phyloP scores from a whole-genome alignment of 2,329 filamentous ascomycete species.

The Penicillium expansum region DNA sequence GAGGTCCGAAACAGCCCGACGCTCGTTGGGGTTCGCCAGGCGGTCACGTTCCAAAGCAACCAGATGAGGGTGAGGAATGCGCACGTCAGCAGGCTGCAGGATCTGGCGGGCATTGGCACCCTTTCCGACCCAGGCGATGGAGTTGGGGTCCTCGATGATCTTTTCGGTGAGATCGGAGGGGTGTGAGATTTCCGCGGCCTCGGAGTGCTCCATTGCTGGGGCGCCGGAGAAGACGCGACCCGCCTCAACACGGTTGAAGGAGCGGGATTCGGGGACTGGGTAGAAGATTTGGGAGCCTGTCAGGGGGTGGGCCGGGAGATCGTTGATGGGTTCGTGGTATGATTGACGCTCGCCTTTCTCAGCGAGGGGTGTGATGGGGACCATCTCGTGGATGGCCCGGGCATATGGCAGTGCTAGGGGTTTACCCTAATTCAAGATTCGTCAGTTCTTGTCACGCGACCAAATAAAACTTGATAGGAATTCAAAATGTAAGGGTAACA shows the following conservation, averaged over 20 bases:
- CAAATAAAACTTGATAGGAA: conserved; percentile 9
- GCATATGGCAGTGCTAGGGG: conserved; percentile 73
- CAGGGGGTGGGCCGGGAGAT: conserved; percentile 58
- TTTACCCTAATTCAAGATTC: conserved; percentile 61
- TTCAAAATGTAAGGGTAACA: conserved; percentile 4
- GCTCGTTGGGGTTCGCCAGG: conserved; percentile 35
- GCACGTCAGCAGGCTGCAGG: conserved; percentile 60
- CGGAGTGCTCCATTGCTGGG: conserved; percentile 34
- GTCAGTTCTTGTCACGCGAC: conserved; percentile 21
- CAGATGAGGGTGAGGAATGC: conserved; percentile 63
- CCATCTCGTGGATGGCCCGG: conserved; percentile 72
- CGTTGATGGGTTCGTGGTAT: conserved; percentile 62
- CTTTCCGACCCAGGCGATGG: conserved; percentile 46
- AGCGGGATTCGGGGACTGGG: conserved; percentile 61
- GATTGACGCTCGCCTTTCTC: conserved; percentile 37
- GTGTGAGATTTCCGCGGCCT: conserved; percentile 21
- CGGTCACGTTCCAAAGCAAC: conserved; percentile 50
- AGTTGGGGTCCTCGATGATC: conserved; percentile 32
- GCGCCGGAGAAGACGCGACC: conserved; percentile 58
- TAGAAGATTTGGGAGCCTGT: conserved; percentile 59
- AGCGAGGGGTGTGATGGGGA: conserved; percentile 63
- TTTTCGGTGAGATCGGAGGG: conserved; percentile 35
- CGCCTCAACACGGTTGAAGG: conserved; percentile 64
- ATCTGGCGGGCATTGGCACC: conserved; percentile 46
- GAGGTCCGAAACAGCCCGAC: conserved; percentile 33